Evolutionary conservation across 1,284 basidiomycete species (phyloP), one percentile per base, ranked within the genome.

Genomic region (Vanrija pseudolonga): DNA sequence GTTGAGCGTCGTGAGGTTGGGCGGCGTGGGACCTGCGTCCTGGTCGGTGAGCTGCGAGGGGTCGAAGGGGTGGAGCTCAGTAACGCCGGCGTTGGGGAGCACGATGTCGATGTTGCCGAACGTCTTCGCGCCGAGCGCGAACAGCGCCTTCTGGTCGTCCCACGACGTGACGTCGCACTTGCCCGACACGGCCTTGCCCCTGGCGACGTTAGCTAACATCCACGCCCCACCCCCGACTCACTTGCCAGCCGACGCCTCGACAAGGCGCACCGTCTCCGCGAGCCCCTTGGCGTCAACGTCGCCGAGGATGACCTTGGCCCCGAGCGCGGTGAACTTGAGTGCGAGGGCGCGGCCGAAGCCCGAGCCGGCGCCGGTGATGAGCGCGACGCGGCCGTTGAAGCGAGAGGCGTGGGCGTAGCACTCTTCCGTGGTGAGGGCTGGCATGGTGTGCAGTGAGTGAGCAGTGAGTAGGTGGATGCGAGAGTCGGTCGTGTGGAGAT

Each of bases 391-490:
- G 6, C 41, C 55, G 15, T 7, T 9, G 20, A 60, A 45, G 19
- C 85, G 83, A 8, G n/a, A 22, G 14, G 55, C 55, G 43, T 60
- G 22, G 20, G 45, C 46, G 40, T 56, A 60, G 51, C 54, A 57
- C 36, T 56, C 28, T 9, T 38, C 19, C 14, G 36, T 55, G 19
- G 56, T 23, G 42, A 60, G 43, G 5, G 54, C 45, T n/a, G 58
- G 51, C 57, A 59, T 59, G 24, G 40, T 46, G 28, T n/a, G n/a
- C n/a, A n/a, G n/a, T n/a, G n/a, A n/a, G 19, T 26, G 20, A 9
- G 6, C 26, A 32, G 43, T 20, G 32, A 12, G n/a, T n/a, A n/a
- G n/a, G n/a, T n/a, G 15, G 23, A 32, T 24, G 22, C 20, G 43
- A 40, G 37, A 42, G 43, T 17, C 26, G 8, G 38, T 32, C 4